phyloP scores from a whole-genome alignment of 768 basidiomycete species.

The Boletus speciosus region DNA sequence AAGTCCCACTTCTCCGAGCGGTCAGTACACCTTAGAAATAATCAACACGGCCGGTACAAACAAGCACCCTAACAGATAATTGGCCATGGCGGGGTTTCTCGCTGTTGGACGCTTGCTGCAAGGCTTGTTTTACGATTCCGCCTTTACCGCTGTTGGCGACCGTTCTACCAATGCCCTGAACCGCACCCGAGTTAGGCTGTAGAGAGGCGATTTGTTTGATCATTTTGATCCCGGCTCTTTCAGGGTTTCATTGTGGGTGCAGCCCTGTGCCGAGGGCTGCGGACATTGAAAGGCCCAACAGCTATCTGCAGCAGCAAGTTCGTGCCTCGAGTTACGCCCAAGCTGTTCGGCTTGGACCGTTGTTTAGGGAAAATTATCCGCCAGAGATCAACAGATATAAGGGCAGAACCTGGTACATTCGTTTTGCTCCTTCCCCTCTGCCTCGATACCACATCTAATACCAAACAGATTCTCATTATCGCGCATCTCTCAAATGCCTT shows the following conservation, averaged over 20 bases:
- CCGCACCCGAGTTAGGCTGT: background rate
- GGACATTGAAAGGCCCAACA: background rate
- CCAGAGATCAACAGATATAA: background rate
- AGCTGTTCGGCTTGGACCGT: slow-evolving; percentile 4
- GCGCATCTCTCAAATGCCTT: slow-evolving; percentile 1
- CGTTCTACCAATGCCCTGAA: background rate
- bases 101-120: background rate
- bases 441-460: background rate
- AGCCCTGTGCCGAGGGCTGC: background rate
- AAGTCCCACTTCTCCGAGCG: background rate
- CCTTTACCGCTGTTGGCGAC: background rate
- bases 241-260: background rate
- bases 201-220: background rate
- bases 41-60: background rate
- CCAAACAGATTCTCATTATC: background rate
- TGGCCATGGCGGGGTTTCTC: background rate
- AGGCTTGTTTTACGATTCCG: background rate
- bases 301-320: background rate
- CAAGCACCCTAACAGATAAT: background rate
- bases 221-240: background rate
- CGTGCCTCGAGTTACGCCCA: background rate
- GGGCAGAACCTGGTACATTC: background rate
- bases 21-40: background rate
- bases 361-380: background rate
- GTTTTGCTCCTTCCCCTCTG: background rate